Evolutionary conservation across 192 early-diverging fungal species (phyloP).

Genomic region (Allomyces macrogynus): DNA sequence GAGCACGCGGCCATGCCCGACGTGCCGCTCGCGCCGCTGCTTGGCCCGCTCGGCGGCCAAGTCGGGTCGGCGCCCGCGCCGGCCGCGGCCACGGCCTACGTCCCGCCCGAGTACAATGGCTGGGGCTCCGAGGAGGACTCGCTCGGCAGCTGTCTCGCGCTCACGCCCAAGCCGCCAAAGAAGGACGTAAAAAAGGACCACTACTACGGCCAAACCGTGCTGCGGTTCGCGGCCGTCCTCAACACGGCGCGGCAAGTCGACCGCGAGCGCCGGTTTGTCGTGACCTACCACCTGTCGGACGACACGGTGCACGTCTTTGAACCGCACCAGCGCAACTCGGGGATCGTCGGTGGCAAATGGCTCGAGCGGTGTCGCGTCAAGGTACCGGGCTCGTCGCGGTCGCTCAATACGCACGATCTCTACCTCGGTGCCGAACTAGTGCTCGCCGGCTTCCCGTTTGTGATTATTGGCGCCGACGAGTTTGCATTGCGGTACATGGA

Average conservation of each 20-base stretch:
- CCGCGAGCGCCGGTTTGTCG: constrained; percentile 3
- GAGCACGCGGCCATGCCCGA: not conserved
- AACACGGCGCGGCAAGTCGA: constrained; percentile 3
- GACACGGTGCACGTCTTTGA: constrained; percentile 5
- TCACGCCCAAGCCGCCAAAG: not conserved
- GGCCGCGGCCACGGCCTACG: not conserved
- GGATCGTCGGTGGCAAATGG: constrained; percentile 1
- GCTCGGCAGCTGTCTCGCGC: not conserved
- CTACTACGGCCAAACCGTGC: not conserved
- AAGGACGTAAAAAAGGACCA: constrained; percentile 1
- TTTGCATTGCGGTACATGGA: constrained; percentile 4
- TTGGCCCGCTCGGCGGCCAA: too few species aligned
- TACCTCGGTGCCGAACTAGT: not conserved
- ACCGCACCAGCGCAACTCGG: constrained; percentile 2
- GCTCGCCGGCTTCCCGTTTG: constrained; percentile 1
- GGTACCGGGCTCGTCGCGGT: too few species aligned
- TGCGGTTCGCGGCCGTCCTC: constrained; percentile 1
- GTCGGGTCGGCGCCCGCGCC: not conserved
- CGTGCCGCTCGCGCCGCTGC: not conserved
- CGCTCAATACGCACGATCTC: not conserved
- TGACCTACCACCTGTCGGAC: constrained; percentile 3
- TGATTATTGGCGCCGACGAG: constrained; percentile 5
- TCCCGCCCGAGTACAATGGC: not conserved
- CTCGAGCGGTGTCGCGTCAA: not conserved
- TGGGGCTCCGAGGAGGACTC: not conserved